Percentiles rank a stretch among this genome's conserved stretches.
These are phyloP conservation scores for Eutrema japonicum DNA, from an alignment of 345 rosid genomes.

Conservation along the genomic window DNA sequence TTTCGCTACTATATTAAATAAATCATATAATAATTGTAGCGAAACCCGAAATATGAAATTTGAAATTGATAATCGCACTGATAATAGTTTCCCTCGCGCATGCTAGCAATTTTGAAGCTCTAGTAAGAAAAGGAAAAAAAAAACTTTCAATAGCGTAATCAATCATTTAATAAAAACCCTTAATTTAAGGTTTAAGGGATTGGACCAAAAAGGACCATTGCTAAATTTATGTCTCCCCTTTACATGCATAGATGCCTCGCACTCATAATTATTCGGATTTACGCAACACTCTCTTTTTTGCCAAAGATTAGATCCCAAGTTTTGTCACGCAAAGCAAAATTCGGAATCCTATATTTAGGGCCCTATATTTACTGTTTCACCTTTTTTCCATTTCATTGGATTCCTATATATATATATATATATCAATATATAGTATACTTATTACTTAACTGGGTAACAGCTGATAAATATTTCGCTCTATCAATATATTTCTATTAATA, in stretches of 20 bases:
- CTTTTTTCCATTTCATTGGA: constrained; percentile 31
- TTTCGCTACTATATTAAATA: background rate
- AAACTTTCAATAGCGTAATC: background rate
- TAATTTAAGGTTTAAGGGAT: constrained; percentile 38
- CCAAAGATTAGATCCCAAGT: constrained; percentile 39
- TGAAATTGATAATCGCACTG: constrained; percentile 2
- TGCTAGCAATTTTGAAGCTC: constrained; percentile 8
- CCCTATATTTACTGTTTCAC: constrained; percentile 1
- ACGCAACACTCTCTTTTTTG: constrained; percentile 46
- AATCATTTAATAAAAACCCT: constrained; percentile 25
- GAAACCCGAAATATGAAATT: constrained; percentile 8
- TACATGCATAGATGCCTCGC: constrained; percentile 42
- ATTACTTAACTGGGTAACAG: background rate
- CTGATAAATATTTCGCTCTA: background rate
- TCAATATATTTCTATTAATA: background rate
- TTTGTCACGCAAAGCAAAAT: constrained; percentile 32
- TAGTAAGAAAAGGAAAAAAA: background rate
- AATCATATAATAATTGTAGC: background rate
- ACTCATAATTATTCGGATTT: constrained; percentile 38
- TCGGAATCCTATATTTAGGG: constrained; percentile 26
- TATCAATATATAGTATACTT: background rate
- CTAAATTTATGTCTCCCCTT: constrained; percentile 38
- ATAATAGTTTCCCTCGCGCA: constrained; percentile 15
- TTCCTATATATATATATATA: no score
- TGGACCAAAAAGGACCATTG: constrained; percentile 43